Base-by-base conservation (phyloP, 345 rosid genomes). In the Dimocarpus longan region DNA sequence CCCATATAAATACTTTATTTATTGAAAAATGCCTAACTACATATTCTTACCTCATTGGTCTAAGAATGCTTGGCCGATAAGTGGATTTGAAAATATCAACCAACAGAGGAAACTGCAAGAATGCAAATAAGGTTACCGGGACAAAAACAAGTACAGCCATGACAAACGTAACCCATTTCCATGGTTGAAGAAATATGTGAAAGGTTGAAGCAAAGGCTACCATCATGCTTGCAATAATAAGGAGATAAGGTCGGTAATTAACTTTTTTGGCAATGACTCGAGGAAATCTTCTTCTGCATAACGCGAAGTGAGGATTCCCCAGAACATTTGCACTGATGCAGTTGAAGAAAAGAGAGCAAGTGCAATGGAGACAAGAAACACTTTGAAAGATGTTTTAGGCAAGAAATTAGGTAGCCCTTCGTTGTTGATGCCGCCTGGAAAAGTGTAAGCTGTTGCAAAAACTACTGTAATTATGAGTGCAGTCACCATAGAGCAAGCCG, bases 151-250 rank as follows among this genome's bases (percentile, higher is more conserved):
- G 54, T 21, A 56, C 3, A 4, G 4, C 11, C 3, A 22, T 12
- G 59, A 75, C 75, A 24, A 63, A 24, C 22, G 59, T 28, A 48
- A 62, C 28, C 82, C 75, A 80, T 10, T 32, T 32, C 37, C 37
- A 32, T 32, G 37, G 37, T 32, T 32, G 37, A 32, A 32, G 37
- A 46, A 22, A 6, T 2, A 68, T 44, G 64, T 68, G 2, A 11
- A 68, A 19, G 1, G 78, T 60, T 8, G 79, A 40, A 16, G 21
- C 67, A n/a, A 65, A 66, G 5, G 78, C 71, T 9, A 76, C 46
- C 48, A 48, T 50, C 78, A 66, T 46, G 42, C 69, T 18, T 76
- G 78, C 68, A 15, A 76, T 66, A 76, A 76, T n/a, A 76, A 19
- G 44, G 50, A 16, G 15, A 76, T 18, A 7, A 65, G 71, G 63